Conservation (phyloP, 2,329 filamentous ascomycete genomes). For the Xylariaceae sp. region DNA sequence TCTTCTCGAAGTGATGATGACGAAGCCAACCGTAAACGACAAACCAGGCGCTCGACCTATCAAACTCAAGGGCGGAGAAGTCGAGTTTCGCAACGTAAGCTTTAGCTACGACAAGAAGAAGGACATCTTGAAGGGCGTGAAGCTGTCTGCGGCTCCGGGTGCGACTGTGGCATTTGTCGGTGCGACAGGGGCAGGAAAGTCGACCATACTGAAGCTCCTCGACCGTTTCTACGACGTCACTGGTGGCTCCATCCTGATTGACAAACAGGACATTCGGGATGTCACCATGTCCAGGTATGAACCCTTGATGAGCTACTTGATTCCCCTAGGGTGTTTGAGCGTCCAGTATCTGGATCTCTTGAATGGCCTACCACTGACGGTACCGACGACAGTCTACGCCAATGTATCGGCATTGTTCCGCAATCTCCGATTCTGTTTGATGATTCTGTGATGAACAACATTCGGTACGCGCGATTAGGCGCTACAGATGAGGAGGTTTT, state of each 20-base stretch:
- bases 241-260: slow-evolving; percentile 36
- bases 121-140: slow-evolving; percentile 47
- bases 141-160: slow-evolving; percentile 42
- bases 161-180: slow-evolving; percentile 54
- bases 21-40: slow-evolving; percentile 46
- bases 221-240: slow-evolving; percentile 45
- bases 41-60: slow-evolving; percentile 42
- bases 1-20: slow-evolving; percentile 50
- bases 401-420: slow-evolving; percentile 37
- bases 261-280: slow-evolving; percentile 37
- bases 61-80: slow-evolving; percentile 42
- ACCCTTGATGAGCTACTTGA: slow-evolving; percentile 1
- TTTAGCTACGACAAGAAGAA: slow-evolving; percentile 56
- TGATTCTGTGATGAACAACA: slow-evolving; percentile 47
- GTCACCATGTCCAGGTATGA: slow-evolving; percentile 30
- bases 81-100: slow-evolving; percentile 46
- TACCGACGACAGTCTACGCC: slow-evolving; percentile 31
- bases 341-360: not conserved
- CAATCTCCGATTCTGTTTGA: slow-evolving; percentile 43
- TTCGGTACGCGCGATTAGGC: slow-evolving; percentile 42
- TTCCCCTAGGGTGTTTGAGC: not conserved
- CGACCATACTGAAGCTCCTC: slow-evolving; percentile 40
- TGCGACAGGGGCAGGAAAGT: slow-evolving; percentile 48
- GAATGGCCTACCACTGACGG: too few species aligned
- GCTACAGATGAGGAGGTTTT: slow-evolving; percentile 42